Conservation (phyloP, 2,329 filamentous ascomycete genomes). For the Penicillium frequentans region DNA sequence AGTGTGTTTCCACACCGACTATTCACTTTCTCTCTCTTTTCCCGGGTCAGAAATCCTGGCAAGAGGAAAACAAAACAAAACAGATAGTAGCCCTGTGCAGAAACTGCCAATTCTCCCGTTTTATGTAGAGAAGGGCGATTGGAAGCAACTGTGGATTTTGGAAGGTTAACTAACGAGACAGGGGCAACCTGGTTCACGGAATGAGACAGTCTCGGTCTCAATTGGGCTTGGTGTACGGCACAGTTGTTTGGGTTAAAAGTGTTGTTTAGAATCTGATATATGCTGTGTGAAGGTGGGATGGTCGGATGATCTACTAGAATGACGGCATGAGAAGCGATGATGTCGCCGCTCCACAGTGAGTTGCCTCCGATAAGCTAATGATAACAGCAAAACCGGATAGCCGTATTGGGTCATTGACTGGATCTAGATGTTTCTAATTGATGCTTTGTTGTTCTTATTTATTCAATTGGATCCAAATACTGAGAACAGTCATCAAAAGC, state of each 20-base stretch:
- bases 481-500: neutral
- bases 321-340: slow-evolving; percentile 24
- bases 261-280: slow-evolving; percentile 3
- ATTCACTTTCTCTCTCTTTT: neutral
- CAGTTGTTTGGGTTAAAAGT: neutral
- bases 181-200: slow-evolving; percentile 3
- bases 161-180: slow-evolving; percentile 1
- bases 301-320: slow-evolving; percentile 17
- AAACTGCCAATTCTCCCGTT: neutral
- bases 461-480: neutral
- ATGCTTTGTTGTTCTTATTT: neutral
- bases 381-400: slow-evolving; percentile 6
- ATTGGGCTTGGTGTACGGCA: neutral
- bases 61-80: neutral
- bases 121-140: neutral
- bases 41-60: neutral
- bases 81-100: neutral
- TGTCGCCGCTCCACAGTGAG: slow-evolving; percentile 25
- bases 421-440: neutral
- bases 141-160: neutral
- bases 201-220: slow-evolving; percentile 6
- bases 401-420: neutral
- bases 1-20: slow-evolving; percentile 23
- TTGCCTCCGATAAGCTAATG: slow-evolving; percentile 22
- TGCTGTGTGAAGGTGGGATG: slow-evolving; percentile 5